A percentile compares a stretch with the other conserved stretches of the same genome.
Conservation (phyloP, 768 basidiomycete species). For the Pisolithus microcarpus region DNA sequence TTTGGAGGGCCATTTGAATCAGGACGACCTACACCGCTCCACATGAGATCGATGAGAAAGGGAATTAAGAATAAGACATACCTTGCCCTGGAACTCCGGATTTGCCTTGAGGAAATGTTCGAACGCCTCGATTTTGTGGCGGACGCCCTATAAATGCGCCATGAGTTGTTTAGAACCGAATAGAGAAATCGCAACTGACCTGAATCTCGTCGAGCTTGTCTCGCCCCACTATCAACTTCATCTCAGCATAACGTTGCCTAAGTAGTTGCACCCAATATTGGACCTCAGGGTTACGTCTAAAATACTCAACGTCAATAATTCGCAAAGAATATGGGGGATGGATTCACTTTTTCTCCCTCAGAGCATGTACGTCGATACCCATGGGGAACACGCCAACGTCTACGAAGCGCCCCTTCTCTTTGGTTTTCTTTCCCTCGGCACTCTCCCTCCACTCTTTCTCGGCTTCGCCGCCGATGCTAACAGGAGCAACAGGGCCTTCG, state of each 20-base stretch:
- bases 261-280: slow-evolving; percentile 74
- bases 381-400: slow-evolving; percentile 88
- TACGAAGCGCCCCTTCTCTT: slow-evolving; percentile 50
- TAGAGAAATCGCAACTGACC: slow-evolving; percentile 22
- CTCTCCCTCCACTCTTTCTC: neutral
- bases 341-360: slow-evolving; percentile 59
- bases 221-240: slow-evolving; percentile 81
- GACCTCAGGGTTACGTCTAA: slow-evolving; percentile 68
- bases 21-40: slow-evolving; percentile 53
- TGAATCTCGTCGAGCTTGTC: slow-evolving; percentile 88
- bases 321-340: neutral
- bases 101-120: slow-evolving; percentile 73
- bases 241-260: slow-evolving; percentile 75
- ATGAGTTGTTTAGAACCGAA: neutral
- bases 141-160: slow-evolving; percentile 48
- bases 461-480: slow-evolving; percentile 2
- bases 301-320: slow-evolving; percentile 6
- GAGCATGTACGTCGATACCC: slow-evolving; percentile 72
- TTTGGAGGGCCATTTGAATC: slow-evolving; percentile 83
- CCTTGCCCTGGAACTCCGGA: slow-evolving; percentile 76
- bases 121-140: slow-evolving; percentile 78
- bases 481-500: slow-evolving; percentile 17
- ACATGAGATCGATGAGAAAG: neutral
- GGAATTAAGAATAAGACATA: slow-evolving; percentile 12
- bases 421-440: neutral